Conservation (phyloP, 2,329 filamentous ascomycete species). For the Cordyceps fumosorosea region DNA sequence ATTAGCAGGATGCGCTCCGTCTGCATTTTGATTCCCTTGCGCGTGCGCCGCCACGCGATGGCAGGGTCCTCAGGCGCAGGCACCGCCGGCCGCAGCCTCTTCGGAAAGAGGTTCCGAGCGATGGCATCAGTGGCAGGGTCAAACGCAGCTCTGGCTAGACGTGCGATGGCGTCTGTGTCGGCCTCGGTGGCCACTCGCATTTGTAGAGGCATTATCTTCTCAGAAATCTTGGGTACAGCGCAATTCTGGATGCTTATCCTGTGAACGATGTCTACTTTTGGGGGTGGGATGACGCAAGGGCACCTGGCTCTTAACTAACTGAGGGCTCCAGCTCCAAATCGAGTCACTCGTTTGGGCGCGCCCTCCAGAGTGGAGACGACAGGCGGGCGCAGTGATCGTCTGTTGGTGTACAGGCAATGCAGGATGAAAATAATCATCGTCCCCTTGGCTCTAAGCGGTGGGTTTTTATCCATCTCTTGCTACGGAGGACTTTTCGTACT, state of each 20-base stretch:
- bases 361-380: slow-evolving; percentile 1
- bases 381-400: too few species aligned
- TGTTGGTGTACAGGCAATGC: too few species aligned
- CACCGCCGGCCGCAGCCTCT: slow-evolving; percentile 12
- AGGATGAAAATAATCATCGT: too few species aligned
- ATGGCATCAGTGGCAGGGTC: slow-evolving; percentile 16
- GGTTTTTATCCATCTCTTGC: too few species aligned
- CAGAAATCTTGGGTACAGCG: too few species aligned
- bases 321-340: not conserved
- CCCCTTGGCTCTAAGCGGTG: too few species aligned
- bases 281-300: not conserved
- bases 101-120: slow-evolving; percentile 15
- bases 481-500: too few species aligned
- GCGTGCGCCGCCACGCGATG: slow-evolving; percentile 14
- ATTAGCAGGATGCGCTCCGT: slow-evolving; percentile 15
- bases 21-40: slow-evolving; percentile 14
- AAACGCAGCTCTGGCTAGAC: slow-evolving; percentile 21
- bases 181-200: slow-evolving; percentile 20
- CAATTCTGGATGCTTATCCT: too few species aligned
- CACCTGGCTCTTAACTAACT: not conserved
- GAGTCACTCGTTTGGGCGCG: not conserved
- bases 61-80: not conserved
- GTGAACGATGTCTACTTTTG: too few species aligned
- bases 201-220: slow-evolving; percentile 19
- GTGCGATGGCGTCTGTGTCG: slow-evolving; percentile 21